Base-by-base conservation (phyloP, 23 red algal species). In the Gracilaria gracilis region DNA sequence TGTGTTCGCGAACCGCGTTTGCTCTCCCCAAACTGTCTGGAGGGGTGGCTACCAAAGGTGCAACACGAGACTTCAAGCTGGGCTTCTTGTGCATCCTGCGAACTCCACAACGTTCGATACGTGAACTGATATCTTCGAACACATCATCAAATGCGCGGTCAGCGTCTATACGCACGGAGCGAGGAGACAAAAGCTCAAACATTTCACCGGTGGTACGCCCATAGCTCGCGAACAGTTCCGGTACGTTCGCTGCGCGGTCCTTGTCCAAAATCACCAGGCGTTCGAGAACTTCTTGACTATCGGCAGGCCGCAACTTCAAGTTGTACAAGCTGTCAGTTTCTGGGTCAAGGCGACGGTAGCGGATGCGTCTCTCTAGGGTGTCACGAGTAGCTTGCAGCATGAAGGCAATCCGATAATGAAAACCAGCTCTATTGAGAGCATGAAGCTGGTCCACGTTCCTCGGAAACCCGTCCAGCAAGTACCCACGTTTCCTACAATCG, bases 281-380 rank as follows among this genome's bases (percentile, higher is more conserved):
- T 40, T 93, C 90, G 6, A 82, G 50, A 21, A 93, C 83, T 59
- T 97, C 95, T 69, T 91, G 65, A 27, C 84, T 73, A 54, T 75
- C 93, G 21, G 96, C 83, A 48, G 89, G 89, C 59, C 81, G 54
- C 15, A 81, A 55, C 32, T 85, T 81, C 42, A 95, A 44, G 61
- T 98, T 95, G 54, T 98, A 98, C 21, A 98, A 79, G 23, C 57
- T 53, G n/a, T 94, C 86, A 9, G 93, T 96, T 48, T 93, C 96
- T 69, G 96, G 96, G 88, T 98, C 96, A 61, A 95, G 76, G 33
- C 93, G 89, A 53, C 96, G 79, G 57, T 91, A 86, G 36, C 67
- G 81, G 83, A 98, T 79, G 48, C 96, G 61, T 70, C 92, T 76
- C 16, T 85, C 65, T 12, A 98, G 89, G 2, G 91, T 91, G 27